Evolutionary conservation across 208 protist species (phyloP), one percentile per base, ranked within the genome.

Genomic region (Angomonas ambiguus): DNA sequence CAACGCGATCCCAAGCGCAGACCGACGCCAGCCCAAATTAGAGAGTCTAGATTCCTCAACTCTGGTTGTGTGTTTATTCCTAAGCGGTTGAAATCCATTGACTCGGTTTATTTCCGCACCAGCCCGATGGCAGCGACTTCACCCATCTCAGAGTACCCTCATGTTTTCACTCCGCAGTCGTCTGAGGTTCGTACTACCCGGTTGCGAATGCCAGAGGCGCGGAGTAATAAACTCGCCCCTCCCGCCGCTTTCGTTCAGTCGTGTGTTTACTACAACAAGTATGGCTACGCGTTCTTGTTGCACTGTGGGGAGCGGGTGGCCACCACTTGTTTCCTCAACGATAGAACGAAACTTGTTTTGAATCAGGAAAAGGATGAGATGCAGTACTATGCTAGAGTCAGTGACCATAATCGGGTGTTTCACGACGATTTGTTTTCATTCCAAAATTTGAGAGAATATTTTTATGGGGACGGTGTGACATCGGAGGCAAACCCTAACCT

Each of bases 1-100:
- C 74, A 83, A 33, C 69, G 48, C 0, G 69, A 94, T 16, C 94
- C 94, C 3, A 45, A 65, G 2, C 25, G 64, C 5, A 79, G 96
- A 30, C 91, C 67, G 2, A 62, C 67, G 1, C n/a, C 34, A 24
- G 1, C 8, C 10, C 33, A 66, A 18, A 60, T 72, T 28, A 56
- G 41, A 0, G 28, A 71, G 24, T 65, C 57, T 59, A 6, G 24
- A 6, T 71, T 71, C 59, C 51, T 71, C 10, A 11, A 22, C 8
- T 20, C 32, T 4, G 24, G 35, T 22, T 16, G 56, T 28, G 2
- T 27, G 2, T 42, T 63, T 42, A n/a, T 30, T 3, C 25, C 55
- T 8, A 53, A 53, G 45, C 45, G 45, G 45, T 24, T 53, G 18
- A 53, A 53, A 53, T 53, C 45, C 18, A 53, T 53, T 24, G 45